phyloP scores from a whole-genome alignment of 2,329 filamentous ascomycete genomes.

The Clarireedia sp. region DNA sequence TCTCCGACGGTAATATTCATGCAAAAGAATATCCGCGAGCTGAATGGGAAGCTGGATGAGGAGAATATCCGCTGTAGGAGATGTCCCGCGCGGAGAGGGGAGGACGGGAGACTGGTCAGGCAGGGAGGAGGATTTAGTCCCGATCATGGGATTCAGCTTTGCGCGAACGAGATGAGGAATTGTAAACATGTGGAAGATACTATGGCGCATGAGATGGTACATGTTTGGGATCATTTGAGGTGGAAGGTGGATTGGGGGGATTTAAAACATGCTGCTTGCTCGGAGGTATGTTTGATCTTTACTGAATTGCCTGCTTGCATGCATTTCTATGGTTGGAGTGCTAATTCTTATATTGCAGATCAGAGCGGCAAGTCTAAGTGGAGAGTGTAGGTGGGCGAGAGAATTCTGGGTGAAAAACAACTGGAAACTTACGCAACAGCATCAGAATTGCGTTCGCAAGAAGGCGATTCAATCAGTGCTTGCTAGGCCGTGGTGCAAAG shows the following conservation, averaged over 20 bases:
- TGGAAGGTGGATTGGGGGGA: constrained; percentile 83
- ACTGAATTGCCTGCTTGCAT: neutral
- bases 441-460: constrained; percentile 83
- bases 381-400: constrained; percentile 83
- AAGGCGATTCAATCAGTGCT: constrained; percentile 74
- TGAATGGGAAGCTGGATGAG: constrained; percentile 67
- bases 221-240: constrained; percentile 86
- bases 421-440: constrained; percentile 83
- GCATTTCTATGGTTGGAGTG: neutral
- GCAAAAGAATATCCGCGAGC: constrained; percentile 67
- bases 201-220: constrained; percentile 93
- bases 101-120: constrained; percentile 45
- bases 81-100: constrained; percentile 54
- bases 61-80: constrained; percentile 75
- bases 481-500: constrained; percentile 70
- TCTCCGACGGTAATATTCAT: constrained; percentile 85
- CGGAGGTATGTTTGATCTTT: constrained; percentile 56
- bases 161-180: constrained; percentile 82
- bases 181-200: constrained; percentile 84
- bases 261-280: constrained; percentile 84
- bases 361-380: constrained; percentile 82
- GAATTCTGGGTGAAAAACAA: constrained; percentile 82
- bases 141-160: constrained; percentile 80
- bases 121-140: constrained; percentile 78
- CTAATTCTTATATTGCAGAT: constrained; percentile 49